These are phyloP conservation scores for Reticulascus tulasneorum DNA, from an alignment of 2,329 filamentous ascomycete species.

Conservation along the genomic window DNA sequence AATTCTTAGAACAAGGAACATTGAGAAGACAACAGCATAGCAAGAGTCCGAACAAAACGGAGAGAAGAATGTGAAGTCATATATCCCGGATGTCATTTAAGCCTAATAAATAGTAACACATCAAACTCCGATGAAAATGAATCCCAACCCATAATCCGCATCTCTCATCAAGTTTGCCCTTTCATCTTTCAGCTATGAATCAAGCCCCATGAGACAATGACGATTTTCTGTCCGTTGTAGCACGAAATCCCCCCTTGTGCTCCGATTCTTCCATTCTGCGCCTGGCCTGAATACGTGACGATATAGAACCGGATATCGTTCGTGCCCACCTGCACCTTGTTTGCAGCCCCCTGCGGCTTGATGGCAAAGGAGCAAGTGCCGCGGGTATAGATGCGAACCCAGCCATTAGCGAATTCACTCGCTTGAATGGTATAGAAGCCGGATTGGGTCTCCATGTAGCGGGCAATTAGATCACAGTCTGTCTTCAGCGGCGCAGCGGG, in stretches of 20 bases:
- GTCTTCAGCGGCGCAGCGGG: conserved; percentile 7
- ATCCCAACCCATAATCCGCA: no score
- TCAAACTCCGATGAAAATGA: no score
- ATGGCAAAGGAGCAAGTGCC: conserved; percentile 13
- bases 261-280: conserved; percentile 7
- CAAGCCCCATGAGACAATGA: conserved; percentile 10
- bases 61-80: no score
- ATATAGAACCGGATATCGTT: conserved; percentile 14
- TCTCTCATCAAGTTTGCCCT: background rate
- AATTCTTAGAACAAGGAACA: no score
- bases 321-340: conserved; percentile 10
- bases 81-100: no score
- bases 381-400: conserved; percentile 7
- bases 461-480: conserved; percentile 7
- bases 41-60: no score
- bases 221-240: conserved; percentile 5
- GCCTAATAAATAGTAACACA: no score
- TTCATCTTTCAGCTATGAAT: conserved; percentile 2
- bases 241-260: conserved; percentile 10
- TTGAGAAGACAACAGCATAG: no score
- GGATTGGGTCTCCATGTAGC: background rate
- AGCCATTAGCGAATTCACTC: conserved; percentile 8
- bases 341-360: background rate
- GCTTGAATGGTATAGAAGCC: conserved; percentile 11
- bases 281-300: conserved; percentile 2